phyloP scores from a whole-genome alignment of 1,284 basidiomycete genomes.

The Boletus sp. region DNA sequence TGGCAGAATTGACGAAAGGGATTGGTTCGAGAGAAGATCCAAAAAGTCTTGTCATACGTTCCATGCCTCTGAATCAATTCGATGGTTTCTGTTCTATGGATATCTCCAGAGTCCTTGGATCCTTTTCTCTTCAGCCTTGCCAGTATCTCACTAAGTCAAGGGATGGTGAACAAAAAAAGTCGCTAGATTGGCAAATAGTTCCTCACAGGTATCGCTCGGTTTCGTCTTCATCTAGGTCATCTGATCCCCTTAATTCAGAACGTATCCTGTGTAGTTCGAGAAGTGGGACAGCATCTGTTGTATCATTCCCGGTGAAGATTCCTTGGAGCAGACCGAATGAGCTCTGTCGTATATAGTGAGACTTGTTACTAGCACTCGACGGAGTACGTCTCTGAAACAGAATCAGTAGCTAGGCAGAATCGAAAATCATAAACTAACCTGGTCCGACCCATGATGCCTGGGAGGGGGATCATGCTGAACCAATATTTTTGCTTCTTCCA shows the following conservation, averaged over 20 bases:
- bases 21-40: constrained; percentile 85
- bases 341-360: constrained; percentile 50
- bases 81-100: constrained; percentile 71
- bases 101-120: constrained; percentile 56
- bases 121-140: constrained; percentile 56
- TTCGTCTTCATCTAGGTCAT: constrained; percentile 53
- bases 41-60: constrained; percentile 87
- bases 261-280: constrained; percentile 48
- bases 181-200: constrained; percentile 6
- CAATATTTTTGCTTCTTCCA: constrained; percentile 73
- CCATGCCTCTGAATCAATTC: constrained; percentile 90
- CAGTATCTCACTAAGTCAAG: constrained; percentile 53
- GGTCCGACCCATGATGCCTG: constrained; percentile 27
- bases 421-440: constrained; percentile 20
- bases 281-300: constrained; percentile 58
- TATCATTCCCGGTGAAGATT: constrained; percentile 62
- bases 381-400: constrained; percentile 10
- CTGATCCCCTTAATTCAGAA: constrained; percentile 38
- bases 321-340: constrained; percentile 60
- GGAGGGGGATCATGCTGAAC: constrained; percentile 57
- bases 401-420: constrained; percentile 1
- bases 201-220: constrained; percentile 69
- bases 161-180: constrained; percentile 1
- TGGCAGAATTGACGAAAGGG: constrained; percentile 77
- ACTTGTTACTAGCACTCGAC: constrained; percentile 23